Conservation (phyloP, 805 yeast species). For the Blastobotrys robertii region DNA sequence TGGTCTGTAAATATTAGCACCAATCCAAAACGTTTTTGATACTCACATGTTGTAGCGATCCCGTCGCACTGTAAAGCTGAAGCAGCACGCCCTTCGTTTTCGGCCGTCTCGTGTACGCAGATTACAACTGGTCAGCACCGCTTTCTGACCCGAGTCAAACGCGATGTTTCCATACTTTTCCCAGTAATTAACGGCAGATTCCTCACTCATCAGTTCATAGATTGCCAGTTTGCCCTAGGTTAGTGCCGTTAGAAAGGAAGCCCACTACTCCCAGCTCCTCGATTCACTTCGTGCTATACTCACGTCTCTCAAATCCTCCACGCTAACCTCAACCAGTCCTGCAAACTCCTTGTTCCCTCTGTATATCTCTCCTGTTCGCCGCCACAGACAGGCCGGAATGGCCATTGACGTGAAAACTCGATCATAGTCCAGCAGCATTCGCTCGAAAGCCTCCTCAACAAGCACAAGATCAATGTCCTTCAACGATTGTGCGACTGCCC, state of each 20-base stretch:
- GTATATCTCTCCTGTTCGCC: conserved; percentile 93
- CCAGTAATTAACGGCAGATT: conserved; percentile 95
- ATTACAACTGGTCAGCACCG: conserved; percentile 86
- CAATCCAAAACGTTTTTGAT: background rate
- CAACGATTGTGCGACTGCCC: conserved; percentile 83
- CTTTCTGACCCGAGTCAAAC: conserved; percentile 90
- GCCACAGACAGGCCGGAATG: conserved; percentile 94
- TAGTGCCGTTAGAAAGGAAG: background rate
- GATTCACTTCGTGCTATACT: background rate
- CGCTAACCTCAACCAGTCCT: conserved; percentile 75
- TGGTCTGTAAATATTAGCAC: conserved; percentile 34
- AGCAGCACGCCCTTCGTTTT: conserved; percentile 76
- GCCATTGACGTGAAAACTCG: conserved; percentile 96
- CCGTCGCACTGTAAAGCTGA: conserved; percentile 85
- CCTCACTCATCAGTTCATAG: conserved; percentile 90
- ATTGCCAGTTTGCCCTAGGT: conserved; percentile 71
- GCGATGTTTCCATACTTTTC: conserved; percentile 96
- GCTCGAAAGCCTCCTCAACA: conserved; percentile 89
- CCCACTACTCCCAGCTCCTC: background rate
- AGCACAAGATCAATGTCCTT: conserved; percentile 85
- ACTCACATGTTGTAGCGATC: conserved; percentile 70
- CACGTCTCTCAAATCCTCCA: conserved; percentile 75
- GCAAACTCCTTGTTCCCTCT: conserved; percentile 96
- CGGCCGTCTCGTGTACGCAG: conserved; percentile 75
- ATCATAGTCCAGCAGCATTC: conserved; percentile 88